Base-by-base conservation (phyloP, 2,329 filamentous ascomycete genomes). In the Hypoxylon sp. region DNA sequence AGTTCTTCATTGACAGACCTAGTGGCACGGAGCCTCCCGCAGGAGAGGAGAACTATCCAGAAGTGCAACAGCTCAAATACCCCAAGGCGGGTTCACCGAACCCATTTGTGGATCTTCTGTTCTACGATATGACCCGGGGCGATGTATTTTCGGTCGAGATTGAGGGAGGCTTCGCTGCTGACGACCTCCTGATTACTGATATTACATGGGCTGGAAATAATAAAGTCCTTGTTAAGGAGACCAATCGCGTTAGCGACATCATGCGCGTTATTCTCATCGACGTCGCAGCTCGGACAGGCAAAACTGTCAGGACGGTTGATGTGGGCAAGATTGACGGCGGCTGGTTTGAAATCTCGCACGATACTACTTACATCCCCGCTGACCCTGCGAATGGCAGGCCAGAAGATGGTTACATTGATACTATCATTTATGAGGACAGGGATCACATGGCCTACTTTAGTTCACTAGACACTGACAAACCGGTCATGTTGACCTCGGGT, bases 81-180 rank as follows among this genome's bases (percentile, higher is more conserved):
- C 97, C 96, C 51, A 98, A 98, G 80, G 92, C 96, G 19, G 97
- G 96, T 2, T 91, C 94, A 1, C 94, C 95, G 50, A 99, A 99
- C 78, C 96, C 96, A 0, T 88, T 93, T 13, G 95, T 99, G 3
- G 90, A 93, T 67, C 82, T 99, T 32, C 87, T 93, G 60, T 97
- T 98, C 80, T 98, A 95, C 79, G 94, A 98, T 72, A 84, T 98
- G 19, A 85, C 84, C 9, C 91, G 91, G 74, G 87, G 87, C 1
- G 90, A 97, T 64, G 86, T 91, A 7, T 98, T 98, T 76, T 87
- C 89, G 17, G 92, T 98, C 28, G 85, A 91, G 7, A 90, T 95
- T 52, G 84, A 90, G 0, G 91, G 89, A 51, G 92, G 92, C 30
- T 98, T 98, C 75, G 80, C 84, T 0, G 91, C 95, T 70, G 88